Conservation (phyloP, 2,329 filamentous ascomycete genomes). For the Talaromyces sp. region DNA sequence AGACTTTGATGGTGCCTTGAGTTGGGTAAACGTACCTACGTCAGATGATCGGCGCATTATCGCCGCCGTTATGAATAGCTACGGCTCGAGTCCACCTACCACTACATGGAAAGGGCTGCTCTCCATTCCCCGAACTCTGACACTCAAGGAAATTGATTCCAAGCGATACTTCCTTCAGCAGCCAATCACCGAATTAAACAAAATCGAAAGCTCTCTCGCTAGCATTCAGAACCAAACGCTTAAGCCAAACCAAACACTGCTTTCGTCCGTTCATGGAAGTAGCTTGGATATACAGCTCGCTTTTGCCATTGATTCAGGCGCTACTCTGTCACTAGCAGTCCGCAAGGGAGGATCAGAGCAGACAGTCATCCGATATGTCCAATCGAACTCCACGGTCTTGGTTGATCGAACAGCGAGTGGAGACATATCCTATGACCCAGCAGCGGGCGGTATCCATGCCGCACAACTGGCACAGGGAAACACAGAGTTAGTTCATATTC, state of each 20-base stretch:
- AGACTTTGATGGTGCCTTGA: not conserved
- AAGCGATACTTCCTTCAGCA: slow-evolving; percentile 11
- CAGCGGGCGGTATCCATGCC: not conserved
- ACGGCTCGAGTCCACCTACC: not conserved
- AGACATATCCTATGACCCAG: not conserved
- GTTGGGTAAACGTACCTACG: not conserved
- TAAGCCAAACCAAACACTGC: not conserved
- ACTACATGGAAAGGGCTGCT: slow-evolving; percentile 11
- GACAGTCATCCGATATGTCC: not conserved
- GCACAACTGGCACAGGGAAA: not conserved
- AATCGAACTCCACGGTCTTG: not conserved
- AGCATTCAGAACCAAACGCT: not conserved
- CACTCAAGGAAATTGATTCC: slow-evolving; percentile 6
- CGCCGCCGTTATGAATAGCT: not conserved
- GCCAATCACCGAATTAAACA: slow-evolving; percentile 5
- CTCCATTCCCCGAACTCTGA: slow-evolving; percentile 12
- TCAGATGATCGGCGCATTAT: not conserved
- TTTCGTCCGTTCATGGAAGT: not conserved
- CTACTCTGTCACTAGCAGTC: not conserved
- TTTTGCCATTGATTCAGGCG: not conserved
- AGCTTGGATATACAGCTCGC: not conserved
- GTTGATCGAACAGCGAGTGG: slow-evolving; percentile 2
- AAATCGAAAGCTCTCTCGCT: not conserved
- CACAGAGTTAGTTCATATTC: not conserved
- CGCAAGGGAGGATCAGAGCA: not conserved